These are phyloP conservation scores for Yamadazyma songkhlaensis DNA, from an alignment of 1,139 yeast species.

Conservation along the genomic window DNA sequence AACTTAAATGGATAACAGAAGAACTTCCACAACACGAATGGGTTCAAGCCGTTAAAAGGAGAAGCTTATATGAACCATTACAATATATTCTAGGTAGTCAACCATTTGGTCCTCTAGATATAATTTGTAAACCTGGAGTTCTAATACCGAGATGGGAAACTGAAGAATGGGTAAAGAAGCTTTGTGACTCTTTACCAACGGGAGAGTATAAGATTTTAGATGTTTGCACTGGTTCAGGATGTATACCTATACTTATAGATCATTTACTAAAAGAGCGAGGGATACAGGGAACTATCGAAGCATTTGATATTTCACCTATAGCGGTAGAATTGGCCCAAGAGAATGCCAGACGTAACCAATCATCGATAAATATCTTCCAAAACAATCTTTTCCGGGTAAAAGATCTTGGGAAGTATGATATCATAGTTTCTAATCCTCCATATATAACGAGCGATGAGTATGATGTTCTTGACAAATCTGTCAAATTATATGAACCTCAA, in stretches of 20 bases:
- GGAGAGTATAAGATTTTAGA: constrained; percentile 54
- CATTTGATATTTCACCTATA: constrained; percentile 53
- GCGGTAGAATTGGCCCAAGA: constrained; percentile 52
- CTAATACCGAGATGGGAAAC: constrained; percentile 95
- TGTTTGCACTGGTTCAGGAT: constrained; percentile 89
- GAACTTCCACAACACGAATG: constrained; percentile 38
- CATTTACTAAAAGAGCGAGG: constrained; percentile 22
- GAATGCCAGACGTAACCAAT: constrained; percentile 31
- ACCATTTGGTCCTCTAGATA: constrained; percentile 74
- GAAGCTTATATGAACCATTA: constrained; percentile 58
- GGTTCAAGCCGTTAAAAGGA: constrained; percentile 30
- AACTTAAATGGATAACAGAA: constrained; percentile 38
- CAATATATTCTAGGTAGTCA: constrained; percentile 84
- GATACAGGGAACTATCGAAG: constrained; percentile 8
- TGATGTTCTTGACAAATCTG: constrained; percentile 55
- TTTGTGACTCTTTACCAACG: neutral
- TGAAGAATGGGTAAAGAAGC: constrained; percentile 72
- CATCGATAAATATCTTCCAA: constrained; percentile 16
- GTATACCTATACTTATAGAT: constrained; percentile 61
- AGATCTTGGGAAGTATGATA: constrained; percentile 27
- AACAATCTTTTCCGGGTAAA: constrained; percentile 25
- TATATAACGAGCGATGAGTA: constrained; percentile 61
- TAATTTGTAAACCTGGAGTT: constrained; percentile 62
- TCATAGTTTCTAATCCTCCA: constrained; percentile 86
- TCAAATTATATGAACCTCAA: constrained; percentile 67